Base-by-base conservation (phyloP, 495 filamentous ascomycete species). In the Annulohypoxylon stygium region DNA sequence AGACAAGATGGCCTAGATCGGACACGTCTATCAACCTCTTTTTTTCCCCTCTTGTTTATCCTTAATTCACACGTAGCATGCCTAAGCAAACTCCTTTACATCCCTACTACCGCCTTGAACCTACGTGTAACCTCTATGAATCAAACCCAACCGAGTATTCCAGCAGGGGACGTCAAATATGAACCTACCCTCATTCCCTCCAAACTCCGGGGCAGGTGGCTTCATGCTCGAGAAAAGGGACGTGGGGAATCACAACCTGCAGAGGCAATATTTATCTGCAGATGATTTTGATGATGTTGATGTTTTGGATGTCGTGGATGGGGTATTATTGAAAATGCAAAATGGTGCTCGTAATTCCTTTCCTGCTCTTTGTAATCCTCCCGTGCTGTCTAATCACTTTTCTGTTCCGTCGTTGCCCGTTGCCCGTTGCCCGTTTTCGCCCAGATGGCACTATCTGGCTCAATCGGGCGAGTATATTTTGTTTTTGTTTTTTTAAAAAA, bases 311-410 rank as follows among this genome's bases (percentile, higher is more conserved):
- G 20, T 6, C 5, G 36, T 41, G 12, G 64, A 77, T 69, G 39
- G 77, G 75, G 75, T 78, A 78, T 78, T 78, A 78, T 69, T 69
- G 62, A 61, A 14, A 68, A 69, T 45, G 63, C 57, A 61, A 64
- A 51, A 66, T 43, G 48, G 53, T 59, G 41, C 64, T 65, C 64
- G 48, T 61, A 64, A 45, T 67, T 26, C 63, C 64, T 20, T 45
- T 47, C 69, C 59, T 70, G 59, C 72, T 61, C 26, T 65, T 61
- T 65, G 51, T 45, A 66, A 65, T 58, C 75, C 74, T 58, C 75
- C 74, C 72, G 43, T 74, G 63, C 63, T 73, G 50, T 69, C 69
- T 73, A 75, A 69, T 41, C 65, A 50, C 67, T 69, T 61, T 57
- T 39, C 20, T 67, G 57, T 45, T 37, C 73, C n/a, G 55, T 55